Evolutionary conservation across 1,284 basidiomycete species (phyloP).

Genomic region (Mycena citricolor): DNA sequence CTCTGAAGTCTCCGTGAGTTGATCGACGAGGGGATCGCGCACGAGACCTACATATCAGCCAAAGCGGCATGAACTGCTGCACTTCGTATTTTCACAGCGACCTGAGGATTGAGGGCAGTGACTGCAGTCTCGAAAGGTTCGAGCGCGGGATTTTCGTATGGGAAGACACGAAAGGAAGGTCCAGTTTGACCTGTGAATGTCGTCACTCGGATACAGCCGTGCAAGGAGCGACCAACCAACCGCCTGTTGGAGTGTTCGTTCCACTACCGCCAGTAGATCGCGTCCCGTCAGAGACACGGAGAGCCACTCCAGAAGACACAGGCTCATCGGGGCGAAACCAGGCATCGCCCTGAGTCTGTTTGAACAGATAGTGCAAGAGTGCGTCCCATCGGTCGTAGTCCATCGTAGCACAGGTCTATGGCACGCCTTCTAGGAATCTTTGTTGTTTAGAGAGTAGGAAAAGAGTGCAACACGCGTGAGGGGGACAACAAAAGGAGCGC

Average conservation of each 20-base stretch:
- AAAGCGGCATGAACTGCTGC: slow-evolving; percentile 82
- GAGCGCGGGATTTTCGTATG: slow-evolving; percentile 66
- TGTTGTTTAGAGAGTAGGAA: too few species aligned
- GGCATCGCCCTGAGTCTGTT: slow-evolving; percentile 67
- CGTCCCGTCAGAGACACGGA: slow-evolving; percentile 51
- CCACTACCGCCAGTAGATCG: slow-evolving; percentile 21
- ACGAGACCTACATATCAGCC: slow-evolving; percentile 57
- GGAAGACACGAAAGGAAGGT: slow-evolving; percentile 67
- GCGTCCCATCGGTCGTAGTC: slow-evolving; percentile 57
- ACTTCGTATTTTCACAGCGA: slow-evolving; percentile 79
- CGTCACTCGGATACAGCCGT: slow-evolving; percentile 1
- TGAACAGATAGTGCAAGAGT: slow-evolving; percentile 49
- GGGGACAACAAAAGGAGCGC: too few species aligned
- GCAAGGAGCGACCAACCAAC: background rate
- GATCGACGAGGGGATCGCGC: background rate
- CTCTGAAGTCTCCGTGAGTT: slow-evolving; percentile 30
- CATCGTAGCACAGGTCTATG: too few species aligned
- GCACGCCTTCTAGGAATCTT: too few species aligned
- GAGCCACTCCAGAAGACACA: slow-evolving; percentile 64
- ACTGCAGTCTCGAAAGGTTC: slow-evolving; percentile 77
- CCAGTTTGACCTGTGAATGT: slow-evolving; percentile 26
- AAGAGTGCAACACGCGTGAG: too few species aligned
- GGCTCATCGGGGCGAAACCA: slow-evolving; percentile 75
- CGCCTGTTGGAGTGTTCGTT: slow-evolving; percentile 17
- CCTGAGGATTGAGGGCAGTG: slow-evolving; percentile 71